phyloP scores from a whole-genome alignment of 345 rosid species.

The Bruguiera gymnorhiza region DNA sequence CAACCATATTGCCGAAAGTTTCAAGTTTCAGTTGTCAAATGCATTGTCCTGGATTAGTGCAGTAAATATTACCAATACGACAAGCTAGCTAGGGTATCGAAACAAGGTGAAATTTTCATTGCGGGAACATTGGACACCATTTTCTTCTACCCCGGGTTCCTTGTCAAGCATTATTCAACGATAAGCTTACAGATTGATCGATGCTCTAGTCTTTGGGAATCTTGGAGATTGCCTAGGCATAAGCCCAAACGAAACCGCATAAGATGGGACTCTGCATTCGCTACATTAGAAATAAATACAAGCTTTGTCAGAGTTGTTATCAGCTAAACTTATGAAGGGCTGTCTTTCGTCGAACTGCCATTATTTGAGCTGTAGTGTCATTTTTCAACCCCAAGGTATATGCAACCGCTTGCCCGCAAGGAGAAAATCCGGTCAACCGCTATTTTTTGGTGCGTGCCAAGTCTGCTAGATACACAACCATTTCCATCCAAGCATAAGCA shows the following conservation, averaged over 20 bases:
- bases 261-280: slow-evolving; percentile 16
- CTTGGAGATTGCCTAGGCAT: slow-evolving; percentile 20
- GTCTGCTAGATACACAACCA: slow-evolving; percentile 4
- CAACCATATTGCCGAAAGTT: too few relatives aligned
- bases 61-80: too few relatives aligned
- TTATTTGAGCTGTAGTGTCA: slow-evolving; percentile 21
- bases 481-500: neutral
- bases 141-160: slow-evolving; percentile 33
- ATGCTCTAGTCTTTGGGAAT: slow-evolving; percentile 15
- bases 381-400: slow-evolving; percentile 9
- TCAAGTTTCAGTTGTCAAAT: too few relatives aligned
- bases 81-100: neutral
- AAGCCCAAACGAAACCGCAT: slow-evolving; percentile 31
- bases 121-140: slow-evolving; percentile 18
- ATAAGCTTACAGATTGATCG: slow-evolving; percentile 32
- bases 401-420: neutral
- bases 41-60: too few relatives aligned
- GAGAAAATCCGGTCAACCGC: slow-evolving; percentile 16
- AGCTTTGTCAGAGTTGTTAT: slow-evolving; percentile 22
- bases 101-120: slow-evolving; percentile 9
- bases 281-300: slow-evolving; percentile 23
- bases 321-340: slow-evolving; percentile 12
- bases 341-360: slow-evolving; percentile 17
- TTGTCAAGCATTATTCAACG: slow-evolving; percentile 30
- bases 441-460: neutral